A percentile compares a stretch with the other conserved stretches of the same genome.
Evolutionary conservation across 2,329 filamentous ascomycete genomes (phyloP).

Genomic region (Pseudogymnoascus destructans): DNA sequence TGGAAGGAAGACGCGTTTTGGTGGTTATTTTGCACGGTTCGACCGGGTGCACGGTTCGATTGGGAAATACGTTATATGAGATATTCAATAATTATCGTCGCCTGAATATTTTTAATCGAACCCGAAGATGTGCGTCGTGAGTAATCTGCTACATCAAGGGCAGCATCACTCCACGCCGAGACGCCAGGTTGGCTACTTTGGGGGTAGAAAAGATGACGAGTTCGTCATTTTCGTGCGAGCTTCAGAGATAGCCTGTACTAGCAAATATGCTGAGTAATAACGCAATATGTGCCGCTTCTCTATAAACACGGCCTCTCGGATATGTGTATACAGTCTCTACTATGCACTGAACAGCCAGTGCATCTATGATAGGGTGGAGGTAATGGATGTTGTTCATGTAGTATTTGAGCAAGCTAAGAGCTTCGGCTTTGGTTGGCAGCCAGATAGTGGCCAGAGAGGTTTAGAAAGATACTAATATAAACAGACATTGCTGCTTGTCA

Average conservation of each 20-base stretch:
- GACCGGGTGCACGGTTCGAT: no score
- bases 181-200: constrained; percentile 23
- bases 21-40: no score
- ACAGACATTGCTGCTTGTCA: neutral
- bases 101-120: constrained; percentile 28
- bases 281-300: neutral
- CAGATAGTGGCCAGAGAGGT: neutral
- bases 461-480: neutral
- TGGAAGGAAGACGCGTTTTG: no score
- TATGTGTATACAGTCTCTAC: neutral
- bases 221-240: neutral
- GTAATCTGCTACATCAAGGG: constrained; percentile 26
- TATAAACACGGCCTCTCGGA: neutral
- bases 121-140: constrained; percentile 19
- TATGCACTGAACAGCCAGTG: neutral
- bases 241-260: neutral
- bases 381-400: constrained; percentile 1
- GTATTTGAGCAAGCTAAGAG: neutral
- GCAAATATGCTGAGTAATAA: constrained; percentile 1
- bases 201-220: neutral
- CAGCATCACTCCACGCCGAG: constrained; percentile 24
- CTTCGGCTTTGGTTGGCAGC: neutral
- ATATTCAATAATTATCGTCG: constrained; percentile 26
- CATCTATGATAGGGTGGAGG: neutral
- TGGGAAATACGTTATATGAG: no score